These are phyloP conservation scores for Kodamaea jinghongensis DNA, from an alignment of 805 yeast genomes.

Conservation along the genomic window DNA sequence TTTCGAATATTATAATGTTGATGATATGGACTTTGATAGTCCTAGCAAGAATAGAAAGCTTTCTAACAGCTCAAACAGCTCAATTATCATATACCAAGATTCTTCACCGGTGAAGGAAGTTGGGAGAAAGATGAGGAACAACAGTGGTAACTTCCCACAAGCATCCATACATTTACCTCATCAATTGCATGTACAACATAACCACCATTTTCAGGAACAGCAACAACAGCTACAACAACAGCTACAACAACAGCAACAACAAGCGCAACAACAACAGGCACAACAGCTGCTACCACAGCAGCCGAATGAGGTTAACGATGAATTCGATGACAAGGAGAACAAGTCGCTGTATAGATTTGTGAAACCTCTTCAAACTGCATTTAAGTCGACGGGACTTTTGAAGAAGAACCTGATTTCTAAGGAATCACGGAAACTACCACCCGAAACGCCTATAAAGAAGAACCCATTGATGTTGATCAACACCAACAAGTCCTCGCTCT, in stretches of 20 bases:
- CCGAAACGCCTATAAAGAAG: constrained; percentile 44
- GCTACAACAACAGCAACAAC: background rate
- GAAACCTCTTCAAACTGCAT: constrained; percentile 83
- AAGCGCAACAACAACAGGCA: constrained; percentile 19
- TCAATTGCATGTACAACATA: background rate
- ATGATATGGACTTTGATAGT: constrained; percentile 27
- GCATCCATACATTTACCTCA: constrained; percentile 1
- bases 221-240: constrained; percentile 27
- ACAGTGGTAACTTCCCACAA: constrained; percentile 3
- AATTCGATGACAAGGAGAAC: constrained; percentile 38
- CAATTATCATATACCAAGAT: constrained; percentile 27
- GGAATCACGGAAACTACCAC: constrained; percentile 31
- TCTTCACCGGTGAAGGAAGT: constrained; percentile 7
- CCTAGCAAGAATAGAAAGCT: constrained; percentile 31
- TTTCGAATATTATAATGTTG: constrained; percentile 25
- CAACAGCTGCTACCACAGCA: constrained; percentile 16
- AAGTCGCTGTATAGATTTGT: constrained; percentile 57
- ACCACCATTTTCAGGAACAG: background rate
- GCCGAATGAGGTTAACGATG: constrained; percentile 2
- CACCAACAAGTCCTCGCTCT: constrained; percentile 18
- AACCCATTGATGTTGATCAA: constrained; percentile 38
- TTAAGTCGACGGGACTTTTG: constrained; percentile 69
- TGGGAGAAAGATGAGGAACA: constrained; percentile 3
- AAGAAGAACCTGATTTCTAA: constrained; percentile 40
- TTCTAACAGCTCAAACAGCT: constrained; percentile 18